These are phyloP conservation scores for Starmerella bombi DNA, from an alignment of 805 yeast species.

Conservation along the genomic window DNA sequence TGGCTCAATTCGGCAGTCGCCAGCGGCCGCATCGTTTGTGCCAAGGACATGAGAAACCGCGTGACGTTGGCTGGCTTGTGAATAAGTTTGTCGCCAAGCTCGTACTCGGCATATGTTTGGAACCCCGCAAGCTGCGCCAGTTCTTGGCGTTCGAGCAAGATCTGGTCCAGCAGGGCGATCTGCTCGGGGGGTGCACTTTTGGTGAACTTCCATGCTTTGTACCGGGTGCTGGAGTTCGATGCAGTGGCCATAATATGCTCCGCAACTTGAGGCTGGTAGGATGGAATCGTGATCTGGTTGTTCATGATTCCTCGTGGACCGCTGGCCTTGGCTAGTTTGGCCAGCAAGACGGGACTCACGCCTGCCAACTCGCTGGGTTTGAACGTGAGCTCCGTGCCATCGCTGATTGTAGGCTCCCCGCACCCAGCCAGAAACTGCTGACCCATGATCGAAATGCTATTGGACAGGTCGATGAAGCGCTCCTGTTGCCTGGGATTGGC, in stretches of 20 bases:
- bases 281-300: slow-evolving; percentile 6
- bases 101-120: slow-evolving; percentile 61
- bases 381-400: slow-evolving; percentile 14
- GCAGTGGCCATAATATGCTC: slow-evolving; percentile 51
- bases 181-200: slow-evolving; percentile 56
- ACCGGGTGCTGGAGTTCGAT: slow-evolving; percentile 43
- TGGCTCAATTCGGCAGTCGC: slow-evolving; percentile 49
- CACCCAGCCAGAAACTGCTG: slow-evolving; percentile 51
- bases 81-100: slow-evolving; percentile 82
- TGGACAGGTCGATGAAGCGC: slow-evolving; percentile 60
- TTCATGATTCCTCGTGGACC: slow-evolving; percentile 22
- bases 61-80: slow-evolving; percentile 61
- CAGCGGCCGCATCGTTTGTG: slow-evolving; percentile 37
- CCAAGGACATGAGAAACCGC: slow-evolving; percentile 50
- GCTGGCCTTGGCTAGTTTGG: slow-evolving; percentile 15
- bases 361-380: slow-evolving; percentile 23
- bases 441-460: slow-evolving; percentile 66
- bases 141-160: slow-evolving; percentile 53
- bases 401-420: slow-evolving; percentile 21
- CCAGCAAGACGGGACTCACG: slow-evolving; percentile 25
- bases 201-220: slow-evolving; percentile 58
- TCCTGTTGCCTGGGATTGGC: slow-evolving; percentile 42
- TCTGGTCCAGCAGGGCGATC: slow-evolving; percentile 41
- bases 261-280: slow-evolving; percentile 34
- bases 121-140: slow-evolving; percentile 65